A percentile compares a stretch with the other conserved stretches of the same genome.
These are phyloP conservation scores for Silybum marianum DNA, from an alignment of 129 eudicot genomes.

Conservation along the genomic window DNA sequence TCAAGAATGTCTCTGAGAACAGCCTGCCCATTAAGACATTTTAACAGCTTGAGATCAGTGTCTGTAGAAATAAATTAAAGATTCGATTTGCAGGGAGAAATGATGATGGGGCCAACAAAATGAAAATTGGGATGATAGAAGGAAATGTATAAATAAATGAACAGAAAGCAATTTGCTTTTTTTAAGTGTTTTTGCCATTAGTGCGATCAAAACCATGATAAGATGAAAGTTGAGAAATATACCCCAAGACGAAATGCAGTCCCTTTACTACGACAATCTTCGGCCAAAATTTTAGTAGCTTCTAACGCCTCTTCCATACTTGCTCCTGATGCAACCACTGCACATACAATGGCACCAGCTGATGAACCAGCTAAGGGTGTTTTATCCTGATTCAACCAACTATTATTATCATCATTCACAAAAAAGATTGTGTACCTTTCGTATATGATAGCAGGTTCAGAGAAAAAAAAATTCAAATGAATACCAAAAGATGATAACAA, in stretches of 20 bases:
- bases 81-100: not conserved
- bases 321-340: slow-evolving; percentile 93
- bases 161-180: not conserved
- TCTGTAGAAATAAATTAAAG: not conserved
- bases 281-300: slow-evolving; percentile 88
- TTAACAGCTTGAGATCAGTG: not conserved
- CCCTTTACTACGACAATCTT: slow-evolving; percentile 88
- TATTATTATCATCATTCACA: not conserved
- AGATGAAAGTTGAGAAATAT: slow-evolving; percentile 30
- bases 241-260: slow-evolving; percentile 99
- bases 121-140: not conserved
- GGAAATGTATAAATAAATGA: not conserved
- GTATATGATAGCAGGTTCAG: not conserved
- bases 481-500: not conserved
- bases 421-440: not conserved
- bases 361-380: slow-evolving; percentile 99
- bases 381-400: slow-evolving; percentile 63
- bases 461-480: not conserved
- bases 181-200: not conserved
- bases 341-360: slow-evolving; percentile 99
- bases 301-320: slow-evolving; percentile 85
- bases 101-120: not conserved
- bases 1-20: slow-evolving; percentile 91
- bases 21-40: slow-evolving; percentile 55
- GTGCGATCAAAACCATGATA: not conserved